phyloP scores from a whole-genome alignment of 140 eudicot species.

The Flaveria floridana region DNA sequence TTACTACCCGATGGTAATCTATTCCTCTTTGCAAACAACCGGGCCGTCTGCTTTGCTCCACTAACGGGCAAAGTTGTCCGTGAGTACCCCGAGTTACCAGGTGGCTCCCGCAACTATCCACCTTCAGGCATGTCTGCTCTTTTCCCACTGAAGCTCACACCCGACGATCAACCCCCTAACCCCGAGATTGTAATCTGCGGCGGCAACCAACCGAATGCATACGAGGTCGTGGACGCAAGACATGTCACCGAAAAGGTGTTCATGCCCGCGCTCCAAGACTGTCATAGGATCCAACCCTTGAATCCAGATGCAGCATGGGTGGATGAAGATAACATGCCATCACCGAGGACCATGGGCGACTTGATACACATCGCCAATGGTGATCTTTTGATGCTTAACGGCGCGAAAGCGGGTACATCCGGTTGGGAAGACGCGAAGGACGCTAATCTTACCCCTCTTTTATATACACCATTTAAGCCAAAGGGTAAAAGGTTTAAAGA shows the following conservation, averaged over 20 bases:
- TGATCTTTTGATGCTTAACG: constrained; percentile 58
- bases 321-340: constrained; percentile 56
- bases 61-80: constrained; percentile 32
- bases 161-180: neutral
- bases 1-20: constrained; percentile 69
- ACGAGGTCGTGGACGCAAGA: constrained; percentile 33
- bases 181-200: constrained; percentile 68
- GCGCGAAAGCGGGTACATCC: constrained; percentile 59
- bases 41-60: constrained; percentile 47
- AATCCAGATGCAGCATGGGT: constrained; percentile 44
- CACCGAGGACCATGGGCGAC: constrained; percentile 69
- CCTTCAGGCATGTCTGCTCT: constrained; percentile 54
- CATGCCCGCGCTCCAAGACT: constrained; percentile 56
- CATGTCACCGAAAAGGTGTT: constrained; percentile 33
- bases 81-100: constrained; percentile 41
- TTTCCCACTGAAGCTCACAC: constrained; percentile 41
- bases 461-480: constrained; percentile 43
- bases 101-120: constrained; percentile 65
- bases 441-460: constrained; percentile 50
- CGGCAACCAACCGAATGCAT: constrained; percentile 50
- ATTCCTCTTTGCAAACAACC: constrained; percentile 66
- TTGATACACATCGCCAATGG: constrained; percentile 61
- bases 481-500: constrained; percentile 45
- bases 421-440: constrained; percentile 64
- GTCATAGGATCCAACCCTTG: constrained; percentile 45